phyloP scores from a whole-genome alignment of 2,329 filamentous ascomycete genomes.

The Septoria petroselini region DNA sequence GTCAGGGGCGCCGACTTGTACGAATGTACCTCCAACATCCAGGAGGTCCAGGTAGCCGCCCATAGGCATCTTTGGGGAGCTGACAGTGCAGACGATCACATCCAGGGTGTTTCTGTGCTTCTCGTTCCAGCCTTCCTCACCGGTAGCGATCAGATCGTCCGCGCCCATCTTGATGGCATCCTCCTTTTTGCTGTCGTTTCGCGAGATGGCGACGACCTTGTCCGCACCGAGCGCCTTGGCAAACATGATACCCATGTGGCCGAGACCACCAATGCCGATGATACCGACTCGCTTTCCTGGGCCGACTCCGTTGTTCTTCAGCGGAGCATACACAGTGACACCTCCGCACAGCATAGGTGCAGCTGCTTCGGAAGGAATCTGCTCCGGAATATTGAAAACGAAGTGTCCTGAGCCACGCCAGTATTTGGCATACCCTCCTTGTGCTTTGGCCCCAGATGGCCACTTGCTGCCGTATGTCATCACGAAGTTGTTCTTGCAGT shows the following conservation, averaged over 20 bases:
- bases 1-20: conserved; percentile 66
- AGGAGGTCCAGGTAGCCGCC: conserved; percentile 60
- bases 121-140: conserved; percentile 59
- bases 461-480: conserved; percentile 31
- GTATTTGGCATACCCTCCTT: conserved; percentile 60
- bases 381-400: conserved; percentile 53
- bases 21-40: conserved; percentile 58
- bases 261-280: conserved; percentile 62
- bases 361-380: conserved; percentile 49
- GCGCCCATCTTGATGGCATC: conserved; percentile 63
- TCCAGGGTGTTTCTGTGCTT: conserved; percentile 54
- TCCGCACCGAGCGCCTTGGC: conserved; percentile 68
- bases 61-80: conserved; percentile 60
- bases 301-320: conserved; percentile 64
- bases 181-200: conserved; percentile 56
- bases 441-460: conserved; percentile 44
- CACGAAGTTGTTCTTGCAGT: conserved; percentile 39
- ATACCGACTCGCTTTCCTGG: conserved; percentile 70
- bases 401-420: conserved; percentile 54
- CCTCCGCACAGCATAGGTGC: conserved; percentile 75
- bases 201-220: conserved; percentile 64
- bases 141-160: conserved; percentile 55
- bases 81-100: conserved; percentile 59
- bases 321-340: conserved; percentile 68
- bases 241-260: conserved; percentile 68